Evolutionary conservation across 169 alveolate species (phyloP), one percentile per base, ranked within the genome.

Genomic region (Besnoitia besnoiti): DNA sequence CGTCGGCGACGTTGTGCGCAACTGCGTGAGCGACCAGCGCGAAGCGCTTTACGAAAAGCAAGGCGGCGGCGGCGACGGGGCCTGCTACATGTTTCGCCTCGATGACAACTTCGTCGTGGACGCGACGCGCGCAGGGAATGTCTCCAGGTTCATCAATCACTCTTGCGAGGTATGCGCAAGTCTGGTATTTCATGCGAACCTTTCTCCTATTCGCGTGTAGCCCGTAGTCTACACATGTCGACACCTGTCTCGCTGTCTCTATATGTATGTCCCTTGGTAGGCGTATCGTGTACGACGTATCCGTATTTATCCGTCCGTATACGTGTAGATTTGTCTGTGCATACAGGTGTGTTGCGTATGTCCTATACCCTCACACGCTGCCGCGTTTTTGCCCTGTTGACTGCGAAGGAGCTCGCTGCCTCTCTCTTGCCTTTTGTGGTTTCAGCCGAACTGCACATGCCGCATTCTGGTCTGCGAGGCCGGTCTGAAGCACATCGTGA

Each of bases 131-230:
- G 96, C 95, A 92, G 99, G 99, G 40, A 98, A 98, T 91, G 98
- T 96, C 91, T 99, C 99, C 42, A 95, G 99, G 80, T 99, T 98
- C 94, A 97, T 99, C 90, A 99, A 99, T 95, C 99, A 99, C 96
- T 97, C 99, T 89, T 99, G 99, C 93, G 99, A 98, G 95, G 99
- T 96, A 92, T 42, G 90, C 39, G 51, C 84, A 27, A 59, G 90
- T 42, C 85, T 84, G 92, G 49, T 85, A 67, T 21, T 62, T 42
- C 42, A 33, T 30, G 21, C 35, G 0, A 0, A n/a, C 40, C 7
- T 79, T 16, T 84, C n/a, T 35, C 39, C 49, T 24, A 42, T 37
- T 93, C 49, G 37, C 55, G 44, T 89, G 85, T 40, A 37, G 37
- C 0, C 37, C 16, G 39, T 44, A n/a, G 49, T 46, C 49, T 39